phyloP scores from a whole-genome alignment of 208 protist genomes.

The Borovskyia barvae region DNA sequence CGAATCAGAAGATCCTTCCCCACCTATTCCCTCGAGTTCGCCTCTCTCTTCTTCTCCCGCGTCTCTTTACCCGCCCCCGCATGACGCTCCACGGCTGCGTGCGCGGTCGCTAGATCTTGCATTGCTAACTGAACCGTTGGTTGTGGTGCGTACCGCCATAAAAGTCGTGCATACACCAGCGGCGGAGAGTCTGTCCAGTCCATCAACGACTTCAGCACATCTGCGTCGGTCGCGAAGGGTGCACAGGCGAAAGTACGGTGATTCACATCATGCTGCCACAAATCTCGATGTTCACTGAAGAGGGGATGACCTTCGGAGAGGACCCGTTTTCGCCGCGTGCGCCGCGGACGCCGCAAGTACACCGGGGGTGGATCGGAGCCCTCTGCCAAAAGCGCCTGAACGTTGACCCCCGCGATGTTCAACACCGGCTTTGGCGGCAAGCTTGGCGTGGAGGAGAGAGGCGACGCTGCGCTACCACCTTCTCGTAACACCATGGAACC shows the following conservation, averaged over 20 bases:
- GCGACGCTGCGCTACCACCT: too few species aligned
- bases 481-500: too few species aligned
- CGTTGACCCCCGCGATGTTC: conserved; percentile 39
- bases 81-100: conserved; percentile 3
- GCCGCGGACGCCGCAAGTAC: conserved; percentile 47
- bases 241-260: conserved; percentile 41
- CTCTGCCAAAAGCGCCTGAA: conserved; percentile 43
- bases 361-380: conserved; percentile 48
- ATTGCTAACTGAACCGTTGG: conserved; percentile 34
- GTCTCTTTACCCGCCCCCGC: neutral
- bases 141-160: conserved; percentile 73
- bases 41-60: conserved; percentile 1
- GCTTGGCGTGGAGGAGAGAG: conserved; percentile 5
- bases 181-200: conserved; percentile 63
- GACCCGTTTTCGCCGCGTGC: conserved; percentile 34
- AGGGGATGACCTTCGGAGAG: conserved; percentile 50
- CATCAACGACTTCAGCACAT: conserved; percentile 63
- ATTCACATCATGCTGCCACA: conserved; percentile 37
- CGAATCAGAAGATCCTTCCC: too few species aligned
- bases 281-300: conserved; percentile 56
- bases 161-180: conserved; percentile 66
- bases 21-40: too few species aligned
- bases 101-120: neutral
- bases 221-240: conserved; percentile 67
- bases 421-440: conserved; percentile 22